Evolutionary conservation across 495 filamentous ascomycete genomes (phyloP), one percentile per base, ranked within the genome.

Genomic region (Aspergillus coremiiformis): DNA sequence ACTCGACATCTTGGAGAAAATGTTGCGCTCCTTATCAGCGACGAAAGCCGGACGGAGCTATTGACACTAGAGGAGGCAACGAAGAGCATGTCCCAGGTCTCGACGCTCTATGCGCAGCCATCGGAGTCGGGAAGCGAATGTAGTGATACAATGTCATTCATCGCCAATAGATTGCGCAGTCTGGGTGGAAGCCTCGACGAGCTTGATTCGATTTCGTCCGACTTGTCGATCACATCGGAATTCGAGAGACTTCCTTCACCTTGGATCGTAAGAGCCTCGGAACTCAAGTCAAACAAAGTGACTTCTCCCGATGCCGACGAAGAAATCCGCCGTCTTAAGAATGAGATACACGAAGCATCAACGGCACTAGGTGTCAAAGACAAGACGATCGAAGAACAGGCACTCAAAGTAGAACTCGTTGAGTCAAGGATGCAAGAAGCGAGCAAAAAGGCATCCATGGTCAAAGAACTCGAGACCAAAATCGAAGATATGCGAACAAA

Each of bases 361-460:
- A 61, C 79, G 74, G 58, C 82, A 82, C 58, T 89, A 9, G 79
- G 82, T 3, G 86, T 95, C 53, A 94, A 95, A 66, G 92, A 95
- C 61, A 93, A 96, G 67, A 87, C 89, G 5, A 84, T 97, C 39
- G 91, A 96, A 77, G 81, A 86, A 35, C 90, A 95, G 57, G 80
- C 87, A 11, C 80, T 85, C 27, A 85, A 88, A 59, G 68, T 78
- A 20, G 72, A 77, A 43, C 62, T 73, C 19, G 66, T 77, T 20
- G 77, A 69, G 68, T 89, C 61, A 64, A 73, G 49, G 63, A 80
- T 62, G 80, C 79, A 60, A 63, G 79, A 71, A 59, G 71, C 64
- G 43, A 73, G 57, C 64, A 84, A 79, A 58, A 77, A 67, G 59
- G 71, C 75, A 1, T 63, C 71, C 0, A 63, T 72, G 52, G 66